Evolutionary conservation across 1,284 basidiomycete species (phyloP).

Genomic region (Puccinia novopanici): DNA sequence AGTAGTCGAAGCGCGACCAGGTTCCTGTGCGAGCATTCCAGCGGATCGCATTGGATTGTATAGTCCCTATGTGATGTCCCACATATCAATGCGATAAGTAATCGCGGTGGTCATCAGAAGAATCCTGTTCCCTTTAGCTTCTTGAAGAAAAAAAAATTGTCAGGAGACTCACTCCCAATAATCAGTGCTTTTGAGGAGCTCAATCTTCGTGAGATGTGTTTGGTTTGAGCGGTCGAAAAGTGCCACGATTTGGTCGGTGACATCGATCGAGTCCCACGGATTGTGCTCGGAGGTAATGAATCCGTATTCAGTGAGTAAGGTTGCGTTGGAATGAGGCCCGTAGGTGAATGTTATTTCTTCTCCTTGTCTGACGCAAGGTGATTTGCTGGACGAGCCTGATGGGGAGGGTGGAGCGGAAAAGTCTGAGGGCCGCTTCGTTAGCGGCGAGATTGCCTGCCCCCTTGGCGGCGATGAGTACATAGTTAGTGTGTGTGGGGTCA

Average conservation of each 20-base stretch:
- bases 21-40: conserved; percentile 29
- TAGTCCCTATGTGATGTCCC: conserved; percentile 25
- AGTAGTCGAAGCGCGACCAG: conserved; percentile 22
- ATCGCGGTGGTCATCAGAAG: no score
- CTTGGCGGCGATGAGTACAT: conserved; percentile 6
- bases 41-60: conserved; percentile 32
- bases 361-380: conserved; percentile 46
- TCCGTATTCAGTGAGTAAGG: conserved; percentile 56
- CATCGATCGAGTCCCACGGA: conserved; percentile 53
- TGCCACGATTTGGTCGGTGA: conserved; percentile 52
- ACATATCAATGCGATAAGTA: no score
- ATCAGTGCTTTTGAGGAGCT: background rate
- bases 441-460: background rate
- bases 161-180: conserved; percentile 31
- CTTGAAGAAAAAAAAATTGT: background rate
- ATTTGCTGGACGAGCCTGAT: conserved; percentile 37
- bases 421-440: conserved; percentile 25
- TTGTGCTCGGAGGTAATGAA: conserved; percentile 54
- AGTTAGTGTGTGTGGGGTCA: conserved; percentile 30
- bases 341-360: conserved; percentile 56
- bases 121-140: no score
- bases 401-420: conserved; percentile 26
- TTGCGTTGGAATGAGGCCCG: conserved; percentile 54
- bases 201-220: conserved; percentile 38
- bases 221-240: conserved; percentile 53